These are phyloP conservation scores for Pyrrhoderma lamaoense DNA, from an alignment of 1,284 basidiomycete genomes.

Conservation along the genomic window DNA sequence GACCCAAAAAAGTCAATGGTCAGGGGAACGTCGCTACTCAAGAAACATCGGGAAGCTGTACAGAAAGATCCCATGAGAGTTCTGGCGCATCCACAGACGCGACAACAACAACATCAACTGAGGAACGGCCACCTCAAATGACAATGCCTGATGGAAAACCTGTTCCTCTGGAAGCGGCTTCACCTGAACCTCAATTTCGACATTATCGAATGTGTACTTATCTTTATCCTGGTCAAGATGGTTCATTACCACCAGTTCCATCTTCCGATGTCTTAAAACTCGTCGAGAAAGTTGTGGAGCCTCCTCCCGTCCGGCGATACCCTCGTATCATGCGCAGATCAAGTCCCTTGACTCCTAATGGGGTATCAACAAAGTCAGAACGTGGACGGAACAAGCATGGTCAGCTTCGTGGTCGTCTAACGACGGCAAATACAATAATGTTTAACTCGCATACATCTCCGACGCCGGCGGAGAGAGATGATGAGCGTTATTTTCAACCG, in stretches of 20 bases:
- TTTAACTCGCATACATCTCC: too few species aligned
- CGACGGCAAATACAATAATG: background rate
- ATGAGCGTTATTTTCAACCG: slow-evolving; percentile 9
- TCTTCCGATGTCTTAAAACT: background rate
- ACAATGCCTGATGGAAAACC: background rate
- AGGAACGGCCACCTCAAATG: slow-evolving; percentile 2
- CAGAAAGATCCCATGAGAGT: background rate
- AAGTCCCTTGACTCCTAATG: background rate
- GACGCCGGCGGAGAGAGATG: background rate
- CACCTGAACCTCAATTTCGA: slow-evolving; percentile 7
- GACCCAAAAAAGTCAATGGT: slow-evolving; percentile 17
- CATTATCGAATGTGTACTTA: slow-evolving; percentile 16
- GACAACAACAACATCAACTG: background rate
- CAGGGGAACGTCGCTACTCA: background rate
- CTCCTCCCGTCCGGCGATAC: too few species aligned
- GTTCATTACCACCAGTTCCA: background rate
- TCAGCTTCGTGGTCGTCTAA: background rate
- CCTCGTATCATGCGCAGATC: background rate
- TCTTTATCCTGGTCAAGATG: slow-evolving; percentile 6
- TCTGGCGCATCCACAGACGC: background rate
- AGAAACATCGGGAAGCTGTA: background rate
- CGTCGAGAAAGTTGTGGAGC: background rate
- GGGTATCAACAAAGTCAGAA: background rate
- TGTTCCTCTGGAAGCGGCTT: background rate
- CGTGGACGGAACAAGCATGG: background rate